Evolutionary conservation across 345 rosid species (phyloP), one percentile per base, ranked within the genome.

Genomic region (Toxicodendron radicans): DNA sequence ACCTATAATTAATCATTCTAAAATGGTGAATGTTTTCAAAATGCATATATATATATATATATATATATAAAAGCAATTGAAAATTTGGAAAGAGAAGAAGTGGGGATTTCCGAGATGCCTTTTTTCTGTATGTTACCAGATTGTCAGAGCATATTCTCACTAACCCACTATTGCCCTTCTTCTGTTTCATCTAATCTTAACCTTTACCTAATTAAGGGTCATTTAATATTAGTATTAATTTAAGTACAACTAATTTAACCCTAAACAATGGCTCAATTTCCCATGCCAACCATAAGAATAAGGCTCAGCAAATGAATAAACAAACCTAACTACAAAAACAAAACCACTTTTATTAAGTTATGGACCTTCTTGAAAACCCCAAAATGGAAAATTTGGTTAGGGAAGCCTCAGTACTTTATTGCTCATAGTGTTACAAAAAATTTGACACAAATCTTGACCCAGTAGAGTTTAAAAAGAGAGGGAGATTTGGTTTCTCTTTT

Each of bases 141-240:
- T 77, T 70, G 86, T 66, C 85, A 75, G 83, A 46, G 81, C 85
- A 78, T 81, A 78, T 75, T 81, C 85, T 76, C 70, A 38, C 66
- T 51, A 32, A 57, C 75, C 79, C 72, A 66, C 65, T 35, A 56
- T 30, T 14, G 41, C 35, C 70, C 8, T 52, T 13, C 1, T 58
- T 38, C 38, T 17, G 68, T 65, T 46, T 64, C 30, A 20, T 38
- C 21, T 30, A 58, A 18, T 21, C 32, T 38, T 8, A 38, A 7
- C 7, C 43, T 38, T 38, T 5, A 38, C 43, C 53, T 1, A 46
- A 45, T 13, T 24, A 48, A 58, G 48, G 33, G 35, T 58, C 54
- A 43, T 17, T 51, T 43, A 35, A 21, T 33, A 9, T 41, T 35
- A 35, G 41, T n/a, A n/a, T n/a, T n/a, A n/a, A n/a, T n/a, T 52